Base-by-base conservation (phyloP, 164 flowering plant species). In the Sextonia rubra region DNA sequence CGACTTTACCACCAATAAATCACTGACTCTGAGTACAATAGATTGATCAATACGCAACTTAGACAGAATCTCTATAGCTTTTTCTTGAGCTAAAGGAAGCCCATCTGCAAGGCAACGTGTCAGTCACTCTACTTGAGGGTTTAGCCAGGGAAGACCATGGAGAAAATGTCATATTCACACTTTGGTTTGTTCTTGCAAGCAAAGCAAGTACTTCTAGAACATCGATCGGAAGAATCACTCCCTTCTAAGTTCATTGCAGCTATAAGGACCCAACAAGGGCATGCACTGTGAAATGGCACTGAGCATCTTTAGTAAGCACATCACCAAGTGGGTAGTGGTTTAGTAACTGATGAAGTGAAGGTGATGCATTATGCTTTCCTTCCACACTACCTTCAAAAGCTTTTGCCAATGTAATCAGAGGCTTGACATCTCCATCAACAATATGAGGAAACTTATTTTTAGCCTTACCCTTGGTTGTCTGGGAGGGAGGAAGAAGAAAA, bases 311-410 rank as follows among this genome's bases (percentile, higher is more conserved):
- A 30, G 75, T 76, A 62, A 93, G 90, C 67, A 93, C 98, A 77
- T 90, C 91, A 58, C 86, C 83, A 1, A 88, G 85, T n/a, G 94
- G 90, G 78, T 89, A 90, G 78, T 89, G 91, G 75, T 82, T 87
- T 70, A 93, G 76, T 71, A 93, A 80, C 65, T 90, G 94, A 80
- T 83, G 83, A 80, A 93, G 91, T 32, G 96, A 89, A 72, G 90
- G 84, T 61, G 97, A 82, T 24, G 98, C 94, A 80, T 83, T 89
- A 77, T 77, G 85, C 85, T 90, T 93, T 20, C 98, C 98, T 69
- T 88, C 92, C 71, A 75, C 48, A 70, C 89, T 87, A 69, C 98
- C 98, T 78, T 93, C 95, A 73, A 97, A 88, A 58, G 92, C 87
- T 80, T 89, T 93, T 14, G 96, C 97, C 77, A 91, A 69, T 79